Evolutionary conservation across 129 eudicot genomes (phyloP), one percentile per base, ranked within the genome.

Genomic region (Flaveria robusta): DNA sequence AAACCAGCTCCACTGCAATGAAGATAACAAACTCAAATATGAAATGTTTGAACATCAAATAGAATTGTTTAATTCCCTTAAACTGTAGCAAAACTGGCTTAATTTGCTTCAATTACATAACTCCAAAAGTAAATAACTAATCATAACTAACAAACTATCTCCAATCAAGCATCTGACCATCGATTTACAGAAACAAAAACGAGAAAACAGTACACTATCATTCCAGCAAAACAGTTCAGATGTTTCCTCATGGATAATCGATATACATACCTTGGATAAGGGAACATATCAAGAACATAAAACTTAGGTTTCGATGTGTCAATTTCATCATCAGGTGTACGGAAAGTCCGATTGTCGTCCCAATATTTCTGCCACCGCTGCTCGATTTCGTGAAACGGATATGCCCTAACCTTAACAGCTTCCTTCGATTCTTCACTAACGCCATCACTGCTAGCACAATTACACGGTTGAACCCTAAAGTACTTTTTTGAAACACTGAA

Each of bases 251-350:
- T 13, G 7, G 41, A 6, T 52, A 59, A 45, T 23, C 45, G 24
- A 42, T 13, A 51, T 22, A 7, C 50, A 42, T 74, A 94, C 98
- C 97, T 91, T 46, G 98, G 97, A 79, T 91, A 91, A 77, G 98
- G 98, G 71, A 94, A 94, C 98, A 94, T 94, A 68, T 94, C 98
- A 46, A 94, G 97, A 74, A 91, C 97, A 60, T 94, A 94, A 70
- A 82, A 94, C 72, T 94, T 94, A 72, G 98, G 96, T 74, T 91
- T 94, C 19, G 93, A 84, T n/a, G 89, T 86, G 83, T 91, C 98
- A 83, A 91, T 52, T n/a, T 87, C 88, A 54, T 74, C 83, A 81
- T 91, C 97, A 2, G 96, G 97, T 5, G 96, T 91, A 67, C 91
- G 81, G 58, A 91, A 94, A 23, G 98, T 94, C 68, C 82, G 82